Conservation (phyloP, 192 early-diverging fungal genomes). For the Allomyces macrogynus region DNA sequence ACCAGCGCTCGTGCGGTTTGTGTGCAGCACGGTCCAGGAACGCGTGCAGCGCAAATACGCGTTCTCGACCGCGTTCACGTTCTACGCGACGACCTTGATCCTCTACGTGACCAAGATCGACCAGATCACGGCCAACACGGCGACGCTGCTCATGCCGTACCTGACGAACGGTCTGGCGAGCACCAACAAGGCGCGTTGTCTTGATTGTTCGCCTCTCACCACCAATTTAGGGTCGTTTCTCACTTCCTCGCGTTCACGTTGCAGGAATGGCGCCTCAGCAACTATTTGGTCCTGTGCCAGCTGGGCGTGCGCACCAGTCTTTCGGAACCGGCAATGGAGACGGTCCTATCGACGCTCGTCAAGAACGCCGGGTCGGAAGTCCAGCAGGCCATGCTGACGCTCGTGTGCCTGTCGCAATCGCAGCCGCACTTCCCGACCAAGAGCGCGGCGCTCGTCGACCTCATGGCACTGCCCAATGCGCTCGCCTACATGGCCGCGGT, state of each 20-base stretch:
- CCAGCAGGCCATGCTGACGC: constrained; percentile 3
- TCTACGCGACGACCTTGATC: constrained; percentile 41
- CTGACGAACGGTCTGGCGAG: constrained; percentile 23
- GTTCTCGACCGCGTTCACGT: constrained; percentile 37
- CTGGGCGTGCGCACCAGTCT: constrained; percentile 15
- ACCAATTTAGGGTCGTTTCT: too few relatives aligned
- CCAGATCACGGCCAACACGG: constrained; percentile 26
- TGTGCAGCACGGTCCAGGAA: neutral
- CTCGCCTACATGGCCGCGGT: constrained; percentile 11
- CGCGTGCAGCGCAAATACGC: constrained; percentile 1
- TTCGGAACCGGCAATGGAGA: constrained; percentile 10
- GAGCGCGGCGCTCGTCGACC: constrained; percentile 9
- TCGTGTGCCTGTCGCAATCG: neutral
- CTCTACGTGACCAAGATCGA: constrained; percentile 26
- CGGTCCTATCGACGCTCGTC: constrained; percentile 11
- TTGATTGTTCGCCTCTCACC: neutral
- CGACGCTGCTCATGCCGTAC: constrained; percentile 36
- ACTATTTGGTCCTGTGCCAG: constrained; percentile 15
- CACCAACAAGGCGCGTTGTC: neutral
- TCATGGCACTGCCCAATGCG: constrained; percentile 13
- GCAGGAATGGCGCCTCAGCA: neutral
- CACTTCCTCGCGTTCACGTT: too few relatives aligned
- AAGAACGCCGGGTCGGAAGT: constrained; percentile 8
- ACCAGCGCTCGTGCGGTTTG: neutral
- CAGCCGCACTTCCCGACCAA: constrained; percentile 7